A percentile compares a stretch with the other conserved stretches of the same genome.
Evolutionary conservation across 768 basidiomycete species (phyloP).

Genomic region (Suillus tomentosus): DNA sequence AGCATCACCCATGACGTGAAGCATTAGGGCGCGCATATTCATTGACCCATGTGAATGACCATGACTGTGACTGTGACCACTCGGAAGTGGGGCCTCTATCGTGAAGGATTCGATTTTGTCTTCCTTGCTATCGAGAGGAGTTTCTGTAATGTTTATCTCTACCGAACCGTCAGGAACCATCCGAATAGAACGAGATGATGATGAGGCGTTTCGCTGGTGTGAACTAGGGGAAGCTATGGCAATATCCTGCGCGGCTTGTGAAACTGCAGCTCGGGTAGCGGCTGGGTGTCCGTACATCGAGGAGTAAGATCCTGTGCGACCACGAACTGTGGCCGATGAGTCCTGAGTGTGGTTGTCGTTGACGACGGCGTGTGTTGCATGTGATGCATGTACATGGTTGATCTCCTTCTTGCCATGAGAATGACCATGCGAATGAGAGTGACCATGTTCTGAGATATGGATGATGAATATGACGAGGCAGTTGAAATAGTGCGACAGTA

Average conservation of each 20-base stretch:
- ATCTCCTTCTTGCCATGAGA: conserved; percentile 43
- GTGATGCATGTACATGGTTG: conserved; percentile 40
- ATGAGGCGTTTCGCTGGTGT: conserved; percentile 19
- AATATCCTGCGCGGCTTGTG: conserved; percentile 85
- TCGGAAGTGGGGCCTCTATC: conserved; percentile 9
- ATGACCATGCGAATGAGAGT: conserved; percentile 66
- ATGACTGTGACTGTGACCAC: conserved; percentile 24
- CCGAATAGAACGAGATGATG: conserved; percentile 25
- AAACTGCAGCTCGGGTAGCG: conserved; percentile 69
- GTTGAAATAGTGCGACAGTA: conserved; percentile 34
- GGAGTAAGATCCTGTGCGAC: conserved; percentile 49
- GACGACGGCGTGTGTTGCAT: conserved; percentile 36
- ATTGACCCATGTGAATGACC: conserved; percentile 65
- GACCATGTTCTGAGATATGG: conserved; percentile 44
- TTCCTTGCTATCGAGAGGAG: conserved; percentile 35
- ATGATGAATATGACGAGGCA: conserved; percentile 14
- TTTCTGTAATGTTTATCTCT: not conserved
- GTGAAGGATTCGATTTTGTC: conserved; percentile 40
- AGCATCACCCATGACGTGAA: conserved; percentile 96
- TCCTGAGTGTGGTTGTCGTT: conserved; percentile 33
- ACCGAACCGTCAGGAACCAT: not conserved
- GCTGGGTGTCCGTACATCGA: conserved; percentile 77
- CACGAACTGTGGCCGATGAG: conserved; percentile 19
- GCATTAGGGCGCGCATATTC: conserved; percentile 95
- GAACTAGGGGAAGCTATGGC: conserved; percentile 32